Base-by-base conservation (phyloP, 1,284 basidiomycete genomes). In the Cryptococcus sp. region DNA sequence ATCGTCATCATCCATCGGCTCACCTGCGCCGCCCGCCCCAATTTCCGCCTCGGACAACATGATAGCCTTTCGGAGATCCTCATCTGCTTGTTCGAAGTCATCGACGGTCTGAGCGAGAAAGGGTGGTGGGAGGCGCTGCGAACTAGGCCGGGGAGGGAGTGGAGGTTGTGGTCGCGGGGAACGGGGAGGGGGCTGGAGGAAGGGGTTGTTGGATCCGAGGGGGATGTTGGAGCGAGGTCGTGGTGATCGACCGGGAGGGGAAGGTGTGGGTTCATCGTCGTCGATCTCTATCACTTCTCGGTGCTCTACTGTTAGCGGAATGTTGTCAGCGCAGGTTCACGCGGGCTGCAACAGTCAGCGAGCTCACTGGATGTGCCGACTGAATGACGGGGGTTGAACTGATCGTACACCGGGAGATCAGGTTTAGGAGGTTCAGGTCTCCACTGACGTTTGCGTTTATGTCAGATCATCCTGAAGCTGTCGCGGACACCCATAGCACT, bases 181-280 rank as follows among this genome's bases (percentile, higher is more conserved):
- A 33, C 1, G 20, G 20, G 33, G 47, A 18, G 13, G 8, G 24
- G 45, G 45, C 12, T 33, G 21, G 21, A 47, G 18, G 48, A 53
- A 52, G 55, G 56, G 68, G 33, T 65, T 68, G 48, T 66, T 67
- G 21, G 56, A 62, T 16, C 46, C 55, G 46, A 70, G 62, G 52
- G 59, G 59, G 35, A 37, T 57, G 55, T 53, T 50, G 35, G 57
- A 20, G 58, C 53, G 60, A 20, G 39, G 47, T 2, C 62, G 59
- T 37, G 53, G 53, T 0, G 52, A 46, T 21, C 42, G 50, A 6
- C 50, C 24, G 33, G 45, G 20, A 42, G 28, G 46, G 43, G 45
- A 37, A 18, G 54, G 28, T 37, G 51, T 15, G 15, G 53, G 42
- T 38, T 23, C 21, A 16, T 49, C 46, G 23, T 44, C 42, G 20